phyloP scores from a whole-genome alignment of 2,329 filamentous ascomycete species.

The Harringtonia lauricola region DNA sequence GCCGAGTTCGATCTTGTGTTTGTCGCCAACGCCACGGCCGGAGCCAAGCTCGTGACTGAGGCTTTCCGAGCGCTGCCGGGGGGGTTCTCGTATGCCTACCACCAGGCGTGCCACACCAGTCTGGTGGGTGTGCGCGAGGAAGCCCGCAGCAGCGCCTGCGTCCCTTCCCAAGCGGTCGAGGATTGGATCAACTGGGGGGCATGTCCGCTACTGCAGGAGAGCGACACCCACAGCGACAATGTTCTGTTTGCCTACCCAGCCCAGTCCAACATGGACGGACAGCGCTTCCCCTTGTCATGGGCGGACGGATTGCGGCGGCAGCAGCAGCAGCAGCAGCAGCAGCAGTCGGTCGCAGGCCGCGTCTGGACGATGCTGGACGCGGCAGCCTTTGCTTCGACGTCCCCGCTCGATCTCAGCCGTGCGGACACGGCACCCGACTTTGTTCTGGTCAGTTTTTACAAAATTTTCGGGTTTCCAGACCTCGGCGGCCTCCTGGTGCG shows the following conservation, averaged over 20 bases:
- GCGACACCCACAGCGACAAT: conserved; percentile 45
- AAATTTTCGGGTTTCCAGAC: conserved; percentile 96
- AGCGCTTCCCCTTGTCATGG: conserved; percentile 64
- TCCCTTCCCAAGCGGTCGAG: conserved; percentile 53
- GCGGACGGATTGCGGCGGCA: conserved; percentile 19
- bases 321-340: conserved; percentile 7
- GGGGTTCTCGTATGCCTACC: conserved; percentile 79
- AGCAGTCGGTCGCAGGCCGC: conserved; percentile 8
- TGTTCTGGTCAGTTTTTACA: conserved; percentile 79
- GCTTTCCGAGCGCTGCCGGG: conserved; percentile 54
- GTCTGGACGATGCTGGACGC: conserved; percentile 72
- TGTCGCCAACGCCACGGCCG: conserved; percentile 84
- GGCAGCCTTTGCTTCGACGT: conserved; percentile 69
- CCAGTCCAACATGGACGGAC: conserved; percentile 88
- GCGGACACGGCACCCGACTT: conserved; percentile 64
- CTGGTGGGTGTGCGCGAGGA: conserved; percentile 70
- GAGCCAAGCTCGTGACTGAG: conserved; percentile 77
- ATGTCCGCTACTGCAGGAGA: conserved; percentile 38
- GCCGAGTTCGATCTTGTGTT: conserved; percentile 80
- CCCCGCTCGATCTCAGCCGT: conserved; percentile 60
- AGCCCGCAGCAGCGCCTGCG: conserved; percentile 53
- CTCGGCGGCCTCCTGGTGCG: conserved; percentile 76
- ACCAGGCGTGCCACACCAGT: conserved; percentile 77
- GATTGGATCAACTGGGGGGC: conserved; percentile 41
- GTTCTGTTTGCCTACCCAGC: conserved; percentile 69